Base-by-base conservation (phyloP, 2,329 filamentous ascomycete genomes). In the Phyllosticta capitalensis region DNA sequence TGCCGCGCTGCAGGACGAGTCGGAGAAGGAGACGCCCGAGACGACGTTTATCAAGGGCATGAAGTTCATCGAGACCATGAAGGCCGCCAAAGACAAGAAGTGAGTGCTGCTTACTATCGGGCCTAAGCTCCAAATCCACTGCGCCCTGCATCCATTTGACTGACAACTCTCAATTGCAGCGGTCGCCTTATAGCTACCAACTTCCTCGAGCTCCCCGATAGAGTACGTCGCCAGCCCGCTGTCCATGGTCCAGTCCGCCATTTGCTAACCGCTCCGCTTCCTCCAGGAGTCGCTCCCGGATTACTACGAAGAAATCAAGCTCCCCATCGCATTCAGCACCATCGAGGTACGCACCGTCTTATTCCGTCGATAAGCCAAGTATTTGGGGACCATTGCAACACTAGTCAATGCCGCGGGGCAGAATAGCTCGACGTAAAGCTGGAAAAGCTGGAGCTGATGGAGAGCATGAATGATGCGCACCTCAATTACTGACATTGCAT, bases 1-100 rank as follows among this genome's bases (percentile, higher is more conserved):
- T 52, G 54, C 54, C 26, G 17, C 54, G 60, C 58, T 66, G 56
- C 62, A 74, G 71, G 65, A 68, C 54, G 64, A 65, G 55, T 61
- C 65, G 49, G 63, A 62, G 19, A 61, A 65, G 19, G 88, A 92
- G 73, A 85, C 82, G 17, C 73, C 76, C 58, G 84, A 88, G 69
- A 84, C 84, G 17, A 92, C 88, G 2, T 86, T 85, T 14, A 81
- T 85, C 59, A 82, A 85, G 67, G 90, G 90, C 45, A 75, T 89
- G 66, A 82, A 81, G 64, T 88, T 95, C 68, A 76, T 95, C 52
- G 84, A 89, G 58, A 85, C 86, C 68, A 83, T 95, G 68, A 86
- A 86, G 66, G 81, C 83, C 64, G 90, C 89, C 21, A 83, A 84
- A 63, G 90, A 95, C 72, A 95, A 95, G 76, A 89, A 82, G 89